Evolutionary conservation across 768 basidiomycete species (phyloP).

Genomic region (Suillus occidentalis): DNA sequence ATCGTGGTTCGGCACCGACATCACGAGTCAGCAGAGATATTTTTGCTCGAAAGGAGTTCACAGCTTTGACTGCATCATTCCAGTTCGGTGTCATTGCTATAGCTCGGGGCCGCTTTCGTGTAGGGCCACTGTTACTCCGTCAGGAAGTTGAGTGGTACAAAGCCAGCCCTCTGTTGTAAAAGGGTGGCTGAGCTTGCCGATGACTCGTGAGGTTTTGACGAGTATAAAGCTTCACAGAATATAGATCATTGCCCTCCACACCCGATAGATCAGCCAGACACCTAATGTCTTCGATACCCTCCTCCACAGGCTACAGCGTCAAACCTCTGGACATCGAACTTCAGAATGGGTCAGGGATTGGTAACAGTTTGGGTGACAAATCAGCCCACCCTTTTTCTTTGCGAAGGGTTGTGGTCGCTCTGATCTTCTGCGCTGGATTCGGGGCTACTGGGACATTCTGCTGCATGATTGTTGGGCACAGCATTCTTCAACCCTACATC

Average conservation of each 20-base stretch:
- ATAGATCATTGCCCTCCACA: neutral
- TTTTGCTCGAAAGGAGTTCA: neutral
- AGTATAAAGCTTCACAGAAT: neutral
- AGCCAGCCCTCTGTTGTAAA: neutral
- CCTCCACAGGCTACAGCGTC: neutral
- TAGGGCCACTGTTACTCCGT: neutral
- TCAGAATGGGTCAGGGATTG: neutral
- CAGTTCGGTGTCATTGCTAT: neutral
- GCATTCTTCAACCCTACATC: slow-evolving; percentile 3
- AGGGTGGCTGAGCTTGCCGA: neutral
- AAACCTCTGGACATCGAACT: neutral
- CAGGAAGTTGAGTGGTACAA: neutral
- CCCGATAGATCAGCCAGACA: neutral
- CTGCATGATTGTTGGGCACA: slow-evolving; percentile 3
- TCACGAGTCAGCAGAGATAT: neutral
- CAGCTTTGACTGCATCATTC: neutral
- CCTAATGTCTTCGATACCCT: neutral
- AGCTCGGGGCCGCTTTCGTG: neutral
- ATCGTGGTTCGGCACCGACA: neutral
- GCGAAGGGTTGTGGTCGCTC: neutral
- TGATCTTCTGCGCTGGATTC: slow-evolving; percentile 1
- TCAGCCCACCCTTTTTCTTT: neutral
- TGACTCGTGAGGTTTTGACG: neutral
- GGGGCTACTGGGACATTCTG: neutral
- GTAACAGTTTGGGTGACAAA: neutral